Conservation (phyloP, 345 rosid species). For the Gossypium thurberi region DNA sequence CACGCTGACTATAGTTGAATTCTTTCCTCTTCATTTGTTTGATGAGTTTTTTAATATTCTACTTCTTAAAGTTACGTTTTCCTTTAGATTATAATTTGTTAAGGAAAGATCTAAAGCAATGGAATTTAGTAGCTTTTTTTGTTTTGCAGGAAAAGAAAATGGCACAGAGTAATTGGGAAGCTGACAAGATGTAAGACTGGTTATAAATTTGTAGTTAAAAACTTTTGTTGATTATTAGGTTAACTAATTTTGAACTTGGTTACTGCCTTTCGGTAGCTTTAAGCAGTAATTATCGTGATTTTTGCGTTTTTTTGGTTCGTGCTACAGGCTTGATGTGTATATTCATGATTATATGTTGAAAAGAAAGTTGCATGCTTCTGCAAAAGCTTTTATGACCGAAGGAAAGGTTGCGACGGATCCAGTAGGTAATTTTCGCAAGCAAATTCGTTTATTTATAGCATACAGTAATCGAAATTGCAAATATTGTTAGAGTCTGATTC, state of each 20-base stretch:
- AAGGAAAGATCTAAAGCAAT: slow-evolving; percentile 15
- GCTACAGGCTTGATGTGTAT: slow-evolving; percentile 61
- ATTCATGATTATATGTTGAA: slow-evolving; percentile 67
- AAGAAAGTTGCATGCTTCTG: slow-evolving; percentile 58
- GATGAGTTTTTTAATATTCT: background rate
- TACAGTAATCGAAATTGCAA: no score
- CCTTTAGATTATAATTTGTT: background rate
- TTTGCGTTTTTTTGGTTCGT: background rate
- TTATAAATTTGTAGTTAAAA: background rate
- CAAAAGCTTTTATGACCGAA: slow-evolving; percentile 63
- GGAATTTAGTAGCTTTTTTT: background rate
- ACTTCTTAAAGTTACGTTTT: background rate
- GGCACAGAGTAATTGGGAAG: slow-evolving; percentile 70
- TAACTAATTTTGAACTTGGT: no score
- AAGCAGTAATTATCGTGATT: background rate
- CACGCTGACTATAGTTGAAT: background rate
- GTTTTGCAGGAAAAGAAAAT: slow-evolving; percentile 14
- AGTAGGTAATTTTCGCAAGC: slow-evolving; percentile 41
- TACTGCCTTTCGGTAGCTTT: no score
- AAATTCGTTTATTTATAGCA: no score
- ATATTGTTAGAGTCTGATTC: no score
- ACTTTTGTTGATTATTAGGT: background rate
- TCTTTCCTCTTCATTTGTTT: background rate
- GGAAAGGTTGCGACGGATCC: slow-evolving; percentile 67
- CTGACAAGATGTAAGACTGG: slow-evolving; percentile 49